A percentile compares a stretch with the other conserved stretches of the same genome.
Evolutionary conservation across 2,329 filamentous ascomycete species (phyloP).

Genomic region (Sporothrix variecibatus): DNA sequence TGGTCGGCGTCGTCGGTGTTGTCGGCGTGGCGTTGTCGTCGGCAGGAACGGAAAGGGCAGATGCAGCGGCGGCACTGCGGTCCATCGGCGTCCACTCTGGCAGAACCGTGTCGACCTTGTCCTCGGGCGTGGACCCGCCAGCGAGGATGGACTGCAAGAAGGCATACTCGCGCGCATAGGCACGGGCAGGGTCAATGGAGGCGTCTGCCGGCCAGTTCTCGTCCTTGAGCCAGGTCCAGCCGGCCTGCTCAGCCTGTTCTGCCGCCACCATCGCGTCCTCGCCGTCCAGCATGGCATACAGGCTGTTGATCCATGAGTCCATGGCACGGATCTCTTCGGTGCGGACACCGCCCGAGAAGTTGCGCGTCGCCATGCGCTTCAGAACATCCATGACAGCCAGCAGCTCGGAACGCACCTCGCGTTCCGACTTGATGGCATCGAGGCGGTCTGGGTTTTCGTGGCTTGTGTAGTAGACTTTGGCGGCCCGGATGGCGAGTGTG

Average conservation of each 20-base stretch:
- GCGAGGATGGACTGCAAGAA: constrained; percentile 73
- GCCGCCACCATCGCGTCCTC: constrained; percentile 77
- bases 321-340: constrained; percentile 77
- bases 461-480: constrained; percentile 93
- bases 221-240: constrained; percentile 76
- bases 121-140: constrained; percentile 32
- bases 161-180: constrained; percentile 75
- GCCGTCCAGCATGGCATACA: constrained; percentile 72
- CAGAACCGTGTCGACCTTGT: constrained; percentile 53
- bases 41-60: neutral
- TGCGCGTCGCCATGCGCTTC: constrained; percentile 85
- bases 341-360: constrained; percentile 80
- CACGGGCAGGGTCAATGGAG: constrained; percentile 49
- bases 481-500: constrained; percentile 91
- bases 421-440: constrained; percentile 84
- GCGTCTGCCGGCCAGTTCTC: constrained; percentile 63
- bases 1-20: constrained; percentile 37
- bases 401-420: constrained; percentile 78
- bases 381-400: constrained; percentile 86
- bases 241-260: constrained; percentile 68
- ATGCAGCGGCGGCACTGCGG: constrained; percentile 32
- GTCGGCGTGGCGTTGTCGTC: constrained; percentile 30
- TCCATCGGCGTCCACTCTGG: constrained; percentile 68
- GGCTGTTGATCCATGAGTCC: constrained; percentile 74
- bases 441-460: constrained; percentile 85